Evolutionary conservation across 441 rosid genomes (phyloP).

Genomic region (Pelargonium citronellum): DNA sequence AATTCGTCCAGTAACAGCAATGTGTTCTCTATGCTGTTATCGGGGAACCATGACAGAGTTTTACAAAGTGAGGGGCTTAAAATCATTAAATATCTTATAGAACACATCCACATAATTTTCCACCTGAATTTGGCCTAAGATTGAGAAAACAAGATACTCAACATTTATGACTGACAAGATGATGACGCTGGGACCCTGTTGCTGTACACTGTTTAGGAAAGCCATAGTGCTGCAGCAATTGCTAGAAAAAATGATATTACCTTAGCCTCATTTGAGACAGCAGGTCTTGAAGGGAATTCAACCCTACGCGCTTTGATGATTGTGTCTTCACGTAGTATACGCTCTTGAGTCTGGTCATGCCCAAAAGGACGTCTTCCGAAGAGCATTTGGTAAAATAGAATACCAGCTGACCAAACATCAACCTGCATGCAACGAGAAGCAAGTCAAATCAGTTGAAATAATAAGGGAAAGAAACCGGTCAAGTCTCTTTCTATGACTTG

Average conservation of each 20-base stretch:
- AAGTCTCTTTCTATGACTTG: neutral
- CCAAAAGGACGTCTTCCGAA: constrained; percentile 97
- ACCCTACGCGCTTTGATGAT: constrained; percentile 94
- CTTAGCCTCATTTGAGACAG: constrained; percentile 91
- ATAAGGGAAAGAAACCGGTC: constrained; percentile 2
- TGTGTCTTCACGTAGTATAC: constrained; percentile 91
- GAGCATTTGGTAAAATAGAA: constrained; percentile 90
- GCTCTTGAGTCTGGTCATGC: constrained; percentile 95
- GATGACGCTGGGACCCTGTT: neutral
- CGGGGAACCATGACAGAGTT: neutral
- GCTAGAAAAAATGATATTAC: constrained; percentile 34
- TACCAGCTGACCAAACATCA: constrained; percentile 98
- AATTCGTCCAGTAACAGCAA: neutral
- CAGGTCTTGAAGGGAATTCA: constrained; percentile 91
- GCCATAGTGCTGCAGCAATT: neutral
- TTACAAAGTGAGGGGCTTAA: no score
- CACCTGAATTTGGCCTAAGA: no score
- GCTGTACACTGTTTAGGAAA: neutral
- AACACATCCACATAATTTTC: no score
- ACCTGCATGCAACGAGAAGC: constrained; percentile 49
- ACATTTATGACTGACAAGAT: neutral
- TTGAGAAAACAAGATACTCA: neutral
- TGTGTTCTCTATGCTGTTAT: neutral
- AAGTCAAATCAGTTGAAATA: neutral
- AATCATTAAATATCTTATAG: no score